Base-by-base conservation (phyloP, 306 rosid species). In the Sechiopsis laciniata region DNA sequence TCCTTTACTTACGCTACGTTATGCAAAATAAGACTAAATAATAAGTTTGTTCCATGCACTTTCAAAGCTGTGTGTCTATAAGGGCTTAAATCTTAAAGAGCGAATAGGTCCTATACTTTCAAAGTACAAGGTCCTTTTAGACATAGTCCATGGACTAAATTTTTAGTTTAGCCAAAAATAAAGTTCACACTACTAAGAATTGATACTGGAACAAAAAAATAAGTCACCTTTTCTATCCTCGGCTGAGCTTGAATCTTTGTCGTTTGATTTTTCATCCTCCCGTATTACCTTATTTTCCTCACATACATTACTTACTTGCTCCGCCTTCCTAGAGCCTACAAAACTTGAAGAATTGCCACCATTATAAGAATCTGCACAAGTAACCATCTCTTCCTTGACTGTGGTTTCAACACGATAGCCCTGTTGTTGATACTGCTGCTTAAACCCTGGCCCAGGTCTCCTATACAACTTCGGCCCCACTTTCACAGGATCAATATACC, bases 221-320 rank as follows among this genome's bases (percentile, higher is more conserved):
- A 50, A 46, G 55, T 78, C 85, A 89, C 97, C 97, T 81, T 78
- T 88, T 59, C 69, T 83, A 74, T 85, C 87, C 78, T 82, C 90
- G 48, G 74, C 78, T 78, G 68, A 71, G 7, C 54, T 57, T 48
- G 75, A 79, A 79, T 71, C 78, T 79, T 86, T 84, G 59, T 83
- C 89, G 45, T 80, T 84, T 68, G 55, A 68, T 68, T 76, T 85
- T 69, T 80, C 91, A 76, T 78, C 77, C 68, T 86, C 86, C 11
- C 77, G 83, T 10, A 75, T 79, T 19, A 84, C 75, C 78, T 87
- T 87, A 69, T 46, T 69, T 35, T 86, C 87, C 56, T 86, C 88
- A 54, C 72, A 55, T 70, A 75, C 84, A 67, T 83, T 86, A 58
- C 77, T 21, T 12, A 73, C 58, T 8, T 72, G 80, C 60, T 78